phyloP scores from a whole-genome alignment of 495 filamentous ascomycete genomes.

The Tuber melanosporum region DNA sequence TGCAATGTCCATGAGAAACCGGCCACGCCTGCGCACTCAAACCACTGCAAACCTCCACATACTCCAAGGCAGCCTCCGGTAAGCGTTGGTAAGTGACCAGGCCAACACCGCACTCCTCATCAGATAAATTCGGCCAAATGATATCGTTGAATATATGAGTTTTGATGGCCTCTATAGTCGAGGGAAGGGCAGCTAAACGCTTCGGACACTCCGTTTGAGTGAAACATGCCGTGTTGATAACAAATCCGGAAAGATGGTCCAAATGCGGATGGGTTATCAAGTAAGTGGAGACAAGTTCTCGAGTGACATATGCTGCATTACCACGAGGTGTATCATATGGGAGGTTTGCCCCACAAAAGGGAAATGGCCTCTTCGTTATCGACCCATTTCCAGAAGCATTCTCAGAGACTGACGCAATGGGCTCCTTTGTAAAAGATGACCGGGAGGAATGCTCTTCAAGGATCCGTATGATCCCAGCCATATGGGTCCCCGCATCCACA shows the following conservation, averaged over 20 bases:
- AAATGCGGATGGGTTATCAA: conserved; percentile 92
- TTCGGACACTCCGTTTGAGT: conserved; percentile 63
- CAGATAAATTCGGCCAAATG: conserved; percentile 95
- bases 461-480: conserved; percentile 71
- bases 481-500: conserved; percentile 86
- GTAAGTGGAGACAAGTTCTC: conserved; percentile 72
- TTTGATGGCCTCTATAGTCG: conserved; percentile 81
- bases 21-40: conserved; percentile 69
- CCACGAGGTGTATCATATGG: conserved; percentile 56
- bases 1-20: conserved; percentile 83
- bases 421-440: conserved; percentile 29
- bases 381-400: conserved; percentile 14
- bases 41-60: conserved; percentile 77
- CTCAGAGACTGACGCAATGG: conserved; percentile 19
- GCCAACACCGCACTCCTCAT: conserved; percentile 91
- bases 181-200: conserved; percentile 72
- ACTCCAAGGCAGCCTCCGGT: conserved; percentile 83
- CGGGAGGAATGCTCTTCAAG: conserved; percentile 50
- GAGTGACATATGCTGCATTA: conserved; percentile 73
- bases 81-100: conserved; percentile 85
- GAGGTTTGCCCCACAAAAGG: conserved; percentile 70
- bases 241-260: conserved; percentile 84
- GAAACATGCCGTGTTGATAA: conserved; percentile 82
- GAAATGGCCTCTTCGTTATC: conserved; percentile 45
- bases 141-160: conserved; percentile 93